These are phyloP conservation scores for Diplogelasinospora grovesii DNA, from an alignment of 495 filamentous ascomycete genomes.

Conservation along the genomic window DNA sequence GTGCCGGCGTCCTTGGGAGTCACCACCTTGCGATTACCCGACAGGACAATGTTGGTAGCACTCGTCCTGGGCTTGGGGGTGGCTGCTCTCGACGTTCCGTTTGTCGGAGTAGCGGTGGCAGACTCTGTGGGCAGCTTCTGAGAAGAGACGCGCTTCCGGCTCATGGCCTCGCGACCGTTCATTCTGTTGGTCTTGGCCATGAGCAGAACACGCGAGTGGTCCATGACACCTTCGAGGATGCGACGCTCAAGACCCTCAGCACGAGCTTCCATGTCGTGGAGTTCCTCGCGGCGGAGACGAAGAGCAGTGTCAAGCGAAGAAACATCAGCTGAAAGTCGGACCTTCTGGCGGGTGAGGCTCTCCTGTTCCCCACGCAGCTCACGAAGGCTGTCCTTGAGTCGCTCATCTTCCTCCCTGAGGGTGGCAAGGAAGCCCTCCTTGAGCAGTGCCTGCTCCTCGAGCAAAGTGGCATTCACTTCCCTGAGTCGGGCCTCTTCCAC, in stretches of 20 bases:
- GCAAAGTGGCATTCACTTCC: conserved; percentile 55
- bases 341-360: conserved; percentile 63
- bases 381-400: conserved; percentile 31
- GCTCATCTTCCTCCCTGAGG: conserved; percentile 34
- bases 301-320: conserved; percentile 85
- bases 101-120: not conserved
- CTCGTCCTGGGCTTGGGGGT: conserved; percentile 28
- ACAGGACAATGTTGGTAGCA: conserved; percentile 41
- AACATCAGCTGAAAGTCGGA: conserved; percentile 71
- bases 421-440: conserved; percentile 55
- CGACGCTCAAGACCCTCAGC: conserved; percentile 83
- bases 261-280: conserved; percentile 78
- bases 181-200: conserved; percentile 51
- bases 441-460: conserved; percentile 66
- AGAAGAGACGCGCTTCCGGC: conserved; percentile 57
- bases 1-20: conserved; percentile 43
- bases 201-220: conserved; percentile 82
- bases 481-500: conserved; percentile 74
- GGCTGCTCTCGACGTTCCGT: not conserved
- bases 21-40: conserved; percentile 27
- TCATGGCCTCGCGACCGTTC: conserved; percentile 49
- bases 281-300: conserved; percentile 80
- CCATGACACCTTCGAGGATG: conserved; percentile 89
- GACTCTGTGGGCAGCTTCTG: conserved; percentile 7
- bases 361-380: conserved; percentile 63